phyloP scores from a whole-genome alignment of 345 rosid genomes.

The Moringa oleifera region DNA sequence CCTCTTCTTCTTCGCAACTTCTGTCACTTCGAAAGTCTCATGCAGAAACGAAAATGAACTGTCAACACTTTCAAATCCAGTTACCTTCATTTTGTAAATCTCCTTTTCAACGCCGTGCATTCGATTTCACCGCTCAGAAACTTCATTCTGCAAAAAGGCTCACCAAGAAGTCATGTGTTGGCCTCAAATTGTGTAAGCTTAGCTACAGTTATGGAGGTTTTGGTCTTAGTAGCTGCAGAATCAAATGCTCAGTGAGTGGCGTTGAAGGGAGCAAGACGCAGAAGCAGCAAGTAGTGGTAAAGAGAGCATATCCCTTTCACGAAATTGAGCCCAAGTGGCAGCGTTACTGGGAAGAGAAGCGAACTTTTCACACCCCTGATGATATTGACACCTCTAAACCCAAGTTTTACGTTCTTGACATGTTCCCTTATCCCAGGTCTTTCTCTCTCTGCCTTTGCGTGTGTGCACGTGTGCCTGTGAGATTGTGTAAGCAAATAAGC shows the following conservation, averaged over 20 bases:
- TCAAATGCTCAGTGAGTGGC: constrained; percentile 10
- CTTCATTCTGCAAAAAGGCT: constrained; percentile 19
- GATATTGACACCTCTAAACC: constrained; percentile 79
- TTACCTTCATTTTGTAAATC: constrained; percentile 22
- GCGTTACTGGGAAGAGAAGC: constrained; percentile 69
- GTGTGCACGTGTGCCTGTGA: not conserved
- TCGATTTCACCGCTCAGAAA: constrained; percentile 9
- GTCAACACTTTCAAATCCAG: constrained; percentile 23
- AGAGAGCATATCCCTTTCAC: constrained; percentile 73
- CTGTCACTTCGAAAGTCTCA: constrained; percentile 1
- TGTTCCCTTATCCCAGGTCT: constrained; percentile 99
- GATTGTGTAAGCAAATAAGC: not conserved
- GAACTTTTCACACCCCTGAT: constrained; percentile 76
- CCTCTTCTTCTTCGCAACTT: not conserved
- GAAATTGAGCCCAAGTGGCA: constrained; percentile 97
- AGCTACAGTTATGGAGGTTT: constrained; percentile 11
- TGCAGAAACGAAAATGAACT: constrained; percentile 20
- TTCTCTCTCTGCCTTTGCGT: constrained; percentile 1
- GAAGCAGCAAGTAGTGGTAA: constrained; percentile 26
- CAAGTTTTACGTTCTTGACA: constrained; percentile 94
- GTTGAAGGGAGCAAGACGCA: constrained; percentile 28
- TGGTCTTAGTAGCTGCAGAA: constrained; percentile 8
- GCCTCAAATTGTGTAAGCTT: constrained; percentile 10
- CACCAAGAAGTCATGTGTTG: constrained; percentile 10
- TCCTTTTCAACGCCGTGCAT: constrained; percentile 15